Base-by-base conservation (phyloP, 306 rosid genomes). In the Alnus rubra region DNA sequence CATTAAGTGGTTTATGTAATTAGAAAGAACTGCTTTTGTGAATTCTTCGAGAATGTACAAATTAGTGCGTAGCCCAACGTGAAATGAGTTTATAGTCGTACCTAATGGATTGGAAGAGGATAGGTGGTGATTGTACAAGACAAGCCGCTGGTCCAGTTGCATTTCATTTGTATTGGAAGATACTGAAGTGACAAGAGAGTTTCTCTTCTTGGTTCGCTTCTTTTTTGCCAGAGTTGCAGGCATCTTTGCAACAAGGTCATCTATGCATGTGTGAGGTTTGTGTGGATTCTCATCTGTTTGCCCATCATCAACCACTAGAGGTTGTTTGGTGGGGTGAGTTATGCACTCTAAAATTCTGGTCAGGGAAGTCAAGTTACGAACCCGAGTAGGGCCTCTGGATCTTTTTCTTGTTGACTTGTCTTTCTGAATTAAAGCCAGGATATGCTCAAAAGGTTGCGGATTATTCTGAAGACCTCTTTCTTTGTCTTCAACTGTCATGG, bases 161-260 rank as follows among this genome's bases (percentile, higher is more conserved):
- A 44, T 80, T 78, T 72, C 67, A 67, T 84, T 84, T 58, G 75
- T 47, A 82, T 74, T 82, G 77, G 67, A 71, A 79, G 75, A 49
- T 48, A 82, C 60, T 80, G 90, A 81, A 62, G 74, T 64, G 58
- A 81, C 51, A 74, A 73, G 50, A 51, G 48, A 62, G 16, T 31
- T 84, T 80, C 69, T 92, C 87, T 82, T 88, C 70, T 68, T 89
- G 59, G 73, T 79, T 78, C 85, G 83, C 84, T 85, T 89, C 84
- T 86, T 92, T 84, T 71, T 90, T 79, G 90, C 74, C 7, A 75
- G 76, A 73, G 86, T 58, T 76, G 89, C 75, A 19, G n/a, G 44
- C 77, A 65, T 79, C 3, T 78, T 81, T 72, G 84, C 88, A 62
- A 60, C 78, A 74, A 90, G 83, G 73, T 82, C 81, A 64, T 82